Evolutionary conservation across 192 early-diverging fungal genomes (phyloP).

Genomic region (Pilobolus umbonatus): DNA sequence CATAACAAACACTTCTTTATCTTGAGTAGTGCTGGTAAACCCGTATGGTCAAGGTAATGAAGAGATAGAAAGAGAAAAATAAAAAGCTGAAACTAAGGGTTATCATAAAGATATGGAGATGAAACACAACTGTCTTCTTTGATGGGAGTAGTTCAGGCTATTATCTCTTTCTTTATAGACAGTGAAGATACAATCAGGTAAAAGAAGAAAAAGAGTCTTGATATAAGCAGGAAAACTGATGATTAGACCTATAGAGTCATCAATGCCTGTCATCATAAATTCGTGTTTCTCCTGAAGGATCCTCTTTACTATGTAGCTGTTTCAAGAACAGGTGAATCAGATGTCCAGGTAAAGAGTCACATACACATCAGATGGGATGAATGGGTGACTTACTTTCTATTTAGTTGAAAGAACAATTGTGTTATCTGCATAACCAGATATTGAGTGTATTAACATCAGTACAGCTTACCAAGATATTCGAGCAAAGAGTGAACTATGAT

Average conservation of each 20-base stretch:
- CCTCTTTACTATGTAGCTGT: constrained; percentile 86
- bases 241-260: constrained; percentile 44
- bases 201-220: constrained; percentile 1
- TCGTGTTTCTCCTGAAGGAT: constrained; percentile 78
- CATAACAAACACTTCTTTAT: constrained; percentile 89
- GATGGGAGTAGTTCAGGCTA: constrained; percentile 88
- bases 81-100: background rate
- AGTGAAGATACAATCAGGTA: constrained; percentile 74
- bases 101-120: constrained; percentile 67
- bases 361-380: background rate
- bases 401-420: constrained; percentile 75
- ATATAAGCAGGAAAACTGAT: background rate
- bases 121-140: constrained; percentile 81
- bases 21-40: constrained; percentile 90
- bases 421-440: constrained; percentile 77
- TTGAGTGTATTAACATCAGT: constrained; percentile 74
- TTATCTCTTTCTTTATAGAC: constrained; percentile 79
- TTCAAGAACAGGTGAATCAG: constrained; percentile 74
- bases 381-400: background rate
- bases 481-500: constrained; percentile 84
- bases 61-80: background rate
- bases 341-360: constrained; percentile 45
- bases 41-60: constrained; percentile 77
- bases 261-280: constrained; percentile 62
- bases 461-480: constrained; percentile 84